Percentiles rank a stretch among this genome's conserved stretches.
Evolutionary conservation across 768 basidiomycete species (phyloP).

Genomic region (Phaffia australis): DNA sequence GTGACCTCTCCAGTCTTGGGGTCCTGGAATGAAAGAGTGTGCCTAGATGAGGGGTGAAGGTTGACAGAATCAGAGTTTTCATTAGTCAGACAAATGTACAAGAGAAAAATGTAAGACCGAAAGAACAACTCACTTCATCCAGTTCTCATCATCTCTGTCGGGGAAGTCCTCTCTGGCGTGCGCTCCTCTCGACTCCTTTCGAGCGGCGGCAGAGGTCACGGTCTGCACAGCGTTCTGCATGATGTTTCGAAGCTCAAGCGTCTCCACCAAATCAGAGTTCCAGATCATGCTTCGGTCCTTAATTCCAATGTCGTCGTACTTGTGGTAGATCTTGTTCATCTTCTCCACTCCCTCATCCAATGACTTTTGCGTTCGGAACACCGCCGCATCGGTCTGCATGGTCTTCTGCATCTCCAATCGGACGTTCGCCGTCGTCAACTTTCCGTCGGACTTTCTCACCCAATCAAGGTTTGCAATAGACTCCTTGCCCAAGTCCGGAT

Average conservation of each 20-base stretch:
- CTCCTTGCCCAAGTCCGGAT: constrained; percentile 71
- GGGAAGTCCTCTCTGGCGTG: constrained; percentile 97
- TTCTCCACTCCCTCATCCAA: constrained; percentile 88
- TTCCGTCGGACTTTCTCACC: constrained; percentile 64
- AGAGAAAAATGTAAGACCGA: not conserved
- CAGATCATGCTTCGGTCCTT: constrained; percentile 99
- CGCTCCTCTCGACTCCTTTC: constrained; percentile 95
- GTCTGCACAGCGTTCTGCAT: constrained; percentile 94
- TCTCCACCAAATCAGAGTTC: constrained; percentile 92
- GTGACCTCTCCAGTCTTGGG: constrained; percentile 65
- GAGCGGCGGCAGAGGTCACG: constrained; percentile 64
- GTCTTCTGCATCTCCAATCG: constrained; percentile 96
- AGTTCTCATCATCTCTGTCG: constrained; percentile 89
- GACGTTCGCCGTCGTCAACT: constrained; percentile 77
- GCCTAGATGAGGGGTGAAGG: constrained; percentile 21
- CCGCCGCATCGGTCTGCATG: constrained; percentile 95
- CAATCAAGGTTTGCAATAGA: constrained; percentile 77
- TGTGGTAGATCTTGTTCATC: constrained; percentile 73
- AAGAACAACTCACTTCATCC: constrained; percentile 42
- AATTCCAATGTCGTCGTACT: constrained; percentile 81
- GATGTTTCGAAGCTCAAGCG: constrained; percentile 89
- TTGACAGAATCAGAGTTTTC: no score
- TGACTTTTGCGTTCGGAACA: constrained; percentile 83
- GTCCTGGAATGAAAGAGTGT: constrained; percentile 87
- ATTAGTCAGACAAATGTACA: not conserved